phyloP scores from a whole-genome alignment of 2,329 filamentous ascomycete species.

The Cladosporium colombiae region DNA sequence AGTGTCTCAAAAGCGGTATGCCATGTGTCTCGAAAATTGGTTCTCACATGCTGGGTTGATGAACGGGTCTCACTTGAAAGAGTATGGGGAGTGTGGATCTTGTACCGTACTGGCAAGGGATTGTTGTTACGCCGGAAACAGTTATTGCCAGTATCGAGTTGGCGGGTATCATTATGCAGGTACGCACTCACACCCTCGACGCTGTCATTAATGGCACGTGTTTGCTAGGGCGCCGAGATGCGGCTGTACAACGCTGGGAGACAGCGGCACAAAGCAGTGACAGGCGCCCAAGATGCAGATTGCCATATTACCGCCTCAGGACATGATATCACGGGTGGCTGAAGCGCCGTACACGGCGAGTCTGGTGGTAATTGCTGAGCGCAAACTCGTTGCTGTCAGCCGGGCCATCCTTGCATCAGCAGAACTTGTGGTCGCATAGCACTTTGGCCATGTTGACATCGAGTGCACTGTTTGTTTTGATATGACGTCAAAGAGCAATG shows the following conservation, averaged over 20 bases:
- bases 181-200: background rate
- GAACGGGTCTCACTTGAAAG: background rate
- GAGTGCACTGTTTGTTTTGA: background rate
- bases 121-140: background rate
- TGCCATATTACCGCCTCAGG: background rate
- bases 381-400: background rate
- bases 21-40: background rate
- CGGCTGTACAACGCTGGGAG: constrained; percentile 3
- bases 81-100: constrained; percentile 3
- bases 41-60: constrained; percentile 4
- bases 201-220: background rate
- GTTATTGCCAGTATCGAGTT: background rate
- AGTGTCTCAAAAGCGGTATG: background rate
- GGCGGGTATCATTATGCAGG: background rate
- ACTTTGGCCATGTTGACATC: background rate
- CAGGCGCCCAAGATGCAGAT: background rate
- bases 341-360: background rate
- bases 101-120: background rate
- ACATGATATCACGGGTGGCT: constrained; percentile 9
- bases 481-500: background rate
- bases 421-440: background rate
- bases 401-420: background rate
- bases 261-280: constrained; percentile 7
- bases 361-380: background rate
- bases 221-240: background rate